Evolutionary conservation across 306 rosid genomes (phyloP).

Genomic region (Vigna radiata): DNA sequence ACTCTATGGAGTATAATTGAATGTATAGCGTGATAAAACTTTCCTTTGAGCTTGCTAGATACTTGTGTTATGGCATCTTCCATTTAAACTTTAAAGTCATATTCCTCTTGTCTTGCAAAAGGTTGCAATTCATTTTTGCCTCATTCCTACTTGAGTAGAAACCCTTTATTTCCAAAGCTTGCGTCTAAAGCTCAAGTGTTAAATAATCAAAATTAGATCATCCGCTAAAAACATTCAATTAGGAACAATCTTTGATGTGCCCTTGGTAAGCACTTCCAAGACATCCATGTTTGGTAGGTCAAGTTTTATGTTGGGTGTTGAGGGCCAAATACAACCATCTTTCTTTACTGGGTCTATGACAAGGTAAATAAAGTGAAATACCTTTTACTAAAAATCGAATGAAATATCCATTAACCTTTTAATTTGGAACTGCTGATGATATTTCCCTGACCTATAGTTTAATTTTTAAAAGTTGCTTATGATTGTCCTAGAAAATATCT

Average conservation of each 20-base stretch:
- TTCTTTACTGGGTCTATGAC: too few species aligned
- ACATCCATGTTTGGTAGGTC: neutral
- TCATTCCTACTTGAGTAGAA: neutral
- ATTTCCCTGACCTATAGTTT: neutral
- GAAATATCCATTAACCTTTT: neutral
- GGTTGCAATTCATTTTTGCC: neutral
- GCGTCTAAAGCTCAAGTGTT: neutral
- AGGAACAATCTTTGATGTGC: neutral
- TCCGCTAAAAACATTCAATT: neutral
- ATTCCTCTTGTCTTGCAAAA: neutral
- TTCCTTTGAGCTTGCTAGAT: neutral
- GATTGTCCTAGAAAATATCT: neutral
- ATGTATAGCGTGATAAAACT: too few species aligned
- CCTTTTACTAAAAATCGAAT: too few species aligned
- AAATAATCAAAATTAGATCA: neutral
- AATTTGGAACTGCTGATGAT: slow-evolving; percentile 6
- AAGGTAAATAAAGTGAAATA: too few species aligned
- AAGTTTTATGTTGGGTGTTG: neutral
- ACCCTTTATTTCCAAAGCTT: neutral
- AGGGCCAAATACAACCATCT: neutral
- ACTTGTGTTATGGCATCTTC: neutral
- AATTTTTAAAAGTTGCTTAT: neutral
- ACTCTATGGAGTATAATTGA: too few species aligned
- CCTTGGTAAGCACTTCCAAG: neutral
- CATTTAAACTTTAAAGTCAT: neutral